A percentile compares a stretch with the other conserved stretches of the same genome.
Conservation (phyloP, 495 filamentous ascomycete genomes). For the Hapsidospora chrysogenum region DNA sequence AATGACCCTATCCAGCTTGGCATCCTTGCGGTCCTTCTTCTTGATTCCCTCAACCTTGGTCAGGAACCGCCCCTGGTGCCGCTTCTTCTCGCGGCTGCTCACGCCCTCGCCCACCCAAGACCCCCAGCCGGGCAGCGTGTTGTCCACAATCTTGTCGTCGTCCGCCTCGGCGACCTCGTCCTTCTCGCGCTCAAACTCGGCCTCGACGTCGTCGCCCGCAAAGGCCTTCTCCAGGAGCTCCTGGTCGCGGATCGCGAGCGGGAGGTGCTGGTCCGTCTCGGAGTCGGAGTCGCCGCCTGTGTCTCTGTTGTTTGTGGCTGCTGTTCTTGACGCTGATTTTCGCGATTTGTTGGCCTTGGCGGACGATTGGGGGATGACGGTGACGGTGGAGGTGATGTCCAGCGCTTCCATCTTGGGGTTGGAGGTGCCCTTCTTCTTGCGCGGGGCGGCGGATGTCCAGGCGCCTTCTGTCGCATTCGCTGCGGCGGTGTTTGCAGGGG, state of each 20-base stretch:
- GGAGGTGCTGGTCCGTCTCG: conserved; percentile 37
- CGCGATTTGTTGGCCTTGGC: conserved; percentile 24
- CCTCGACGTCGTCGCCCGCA: conserved; percentile 75
- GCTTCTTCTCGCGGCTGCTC: conserved; percentile 38
- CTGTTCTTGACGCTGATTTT: conserved; percentile 1
- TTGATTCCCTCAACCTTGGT: conserved; percentile 65
- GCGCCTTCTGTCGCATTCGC: conserved; percentile 9
- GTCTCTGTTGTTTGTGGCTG: conserved; percentile 5
- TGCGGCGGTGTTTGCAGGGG: too few species aligned
- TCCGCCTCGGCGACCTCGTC: conserved; percentile 54
- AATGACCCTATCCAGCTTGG: conserved; percentile 65
- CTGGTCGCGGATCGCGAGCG: conserved; percentile 57
- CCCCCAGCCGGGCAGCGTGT: conserved; percentile 85
- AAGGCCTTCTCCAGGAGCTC: conserved; percentile 75
- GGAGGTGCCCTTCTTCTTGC: conserved; percentile 11
- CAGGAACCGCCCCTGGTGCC: conserved; percentile 41
- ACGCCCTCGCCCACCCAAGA: conserved; percentile 71
- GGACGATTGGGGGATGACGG: conserved; percentile 11
- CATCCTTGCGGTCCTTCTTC: conserved; percentile 61
- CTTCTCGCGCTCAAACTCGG: conserved; percentile 72
- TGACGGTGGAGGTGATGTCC: conserved; percentile 19
- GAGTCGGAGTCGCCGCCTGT: conserved; percentile 28
- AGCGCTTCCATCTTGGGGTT: conserved; percentile 11
- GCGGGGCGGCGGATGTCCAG: conserved; percentile 16
- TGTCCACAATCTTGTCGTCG: conserved; percentile 70